Evolutionary conservation across 176 grass and related monocot genomes (phyloP), one percentile per base, ranked within the genome.

Genomic region (Dendrocalamus sinicus): DNA sequence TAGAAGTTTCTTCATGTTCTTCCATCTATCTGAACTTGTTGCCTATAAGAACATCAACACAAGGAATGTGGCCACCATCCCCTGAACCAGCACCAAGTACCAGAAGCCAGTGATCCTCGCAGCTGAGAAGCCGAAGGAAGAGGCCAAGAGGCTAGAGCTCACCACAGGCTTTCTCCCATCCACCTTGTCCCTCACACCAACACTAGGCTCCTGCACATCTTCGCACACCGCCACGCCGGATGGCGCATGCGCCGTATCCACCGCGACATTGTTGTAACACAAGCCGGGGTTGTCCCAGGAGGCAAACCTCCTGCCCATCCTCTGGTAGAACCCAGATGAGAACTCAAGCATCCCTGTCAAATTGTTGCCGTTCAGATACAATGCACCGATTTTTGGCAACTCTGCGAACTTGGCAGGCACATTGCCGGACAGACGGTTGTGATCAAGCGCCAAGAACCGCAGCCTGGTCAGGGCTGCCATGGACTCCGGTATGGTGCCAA

Each of bases 301-400:
- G 1, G 92, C 91, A 81, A 99, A 99, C 72, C 97, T 88, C 86
- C 87, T 86, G 15, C 94, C 92, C 90, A 99, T 92, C 35, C 75
- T 88, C 81, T 81, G 46, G 84, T 94, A 99, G 82, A 99, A 99
- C 72, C 19, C 87, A 19, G 84, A 19, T 4, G 90, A 70, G 89
- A 99, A 96, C 62, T 39, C 82, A 15, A 99, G 86, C 88, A 70
- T 37, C 1, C 97, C 97, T 0, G 90, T 96, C 13, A 99, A 83
- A 67, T 99, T 96, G 85, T 99, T 99, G 1, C 76, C 97, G 52
- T 94, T 99, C 2, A 99, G 90, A n/a, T 99, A 96, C 74, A 99
- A 30, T 6, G 97, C 92, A 7, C 88, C 88, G 17, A 99, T 87
- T 81, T 55, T 85, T 1, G 92, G 88, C 84, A 99, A 14, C 52